Base-by-base conservation (phyloP, 805 yeast genomes). In the Starmera pachycereana region DNA sequence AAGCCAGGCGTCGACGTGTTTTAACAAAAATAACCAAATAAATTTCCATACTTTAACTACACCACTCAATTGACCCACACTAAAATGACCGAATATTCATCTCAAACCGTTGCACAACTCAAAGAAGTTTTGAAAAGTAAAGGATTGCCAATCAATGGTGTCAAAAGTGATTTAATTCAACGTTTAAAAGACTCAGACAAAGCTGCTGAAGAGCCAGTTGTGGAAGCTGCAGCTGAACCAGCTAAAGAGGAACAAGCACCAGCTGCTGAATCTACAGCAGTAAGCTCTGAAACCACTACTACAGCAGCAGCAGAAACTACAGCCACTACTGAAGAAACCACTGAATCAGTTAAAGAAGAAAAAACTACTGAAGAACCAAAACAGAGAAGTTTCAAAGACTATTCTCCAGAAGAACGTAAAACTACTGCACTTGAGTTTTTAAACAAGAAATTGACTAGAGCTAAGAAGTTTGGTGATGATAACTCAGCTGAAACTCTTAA, bases 81-180 rank as follows among this genome's bases (percentile, higher is more conserved):
- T 33, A 46, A 36, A 41, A 76, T 76, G 80, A 47, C 75, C 13
- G 70, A 69, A 10, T 81, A 78, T 56, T 55, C 75, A n/a, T 54
- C 78, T n/a, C 70, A 75, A 47, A 81, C 89, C 3, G 96, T 88
- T 38, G 78, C 81, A 14, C 95, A 88, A 65, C 71, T 90, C 60
- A 89, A 85, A 58, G 95, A 83, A 45, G 53, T 74, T 41, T 71
- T 90, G 51, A 80, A 81, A 51, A 61, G 70, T 18, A 77, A 78
- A 45, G 82, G 81, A 1, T 71, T 90, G 38, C 58, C 92, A 3
- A 66, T 68, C 6, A 73, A 73, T 32, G 97, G 97, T 18, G 78
- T 85, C 50, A 90, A 90, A 60, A 78, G 81, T 34, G 96, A 87
- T 39, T 64, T 83, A 49, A 65, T 83, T 41, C 72, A 72, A 12